A percentile compares a stretch with the other conserved stretches of the same genome.
phyloP scores from a whole-genome alignment of 1,139 yeast species.

The Candida sp. region DNA sequence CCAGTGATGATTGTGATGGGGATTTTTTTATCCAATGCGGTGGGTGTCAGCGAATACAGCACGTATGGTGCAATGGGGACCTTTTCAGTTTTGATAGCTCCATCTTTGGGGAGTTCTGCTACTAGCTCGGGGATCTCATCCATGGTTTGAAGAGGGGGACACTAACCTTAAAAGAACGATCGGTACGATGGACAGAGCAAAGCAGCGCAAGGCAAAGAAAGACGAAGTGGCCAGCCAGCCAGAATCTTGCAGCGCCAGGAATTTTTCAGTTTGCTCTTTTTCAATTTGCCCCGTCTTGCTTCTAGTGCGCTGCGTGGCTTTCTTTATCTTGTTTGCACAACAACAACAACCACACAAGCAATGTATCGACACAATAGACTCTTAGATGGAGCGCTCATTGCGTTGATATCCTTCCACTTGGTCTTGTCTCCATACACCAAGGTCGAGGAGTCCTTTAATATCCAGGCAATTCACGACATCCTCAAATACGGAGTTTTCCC shows the following conservation, averaged over 20 bases:
- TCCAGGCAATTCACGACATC: conserved; percentile 90
- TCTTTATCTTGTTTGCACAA: background rate
- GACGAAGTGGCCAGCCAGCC: background rate
- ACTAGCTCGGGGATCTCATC: conserved; percentile 62
- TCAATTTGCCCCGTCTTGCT: no score
- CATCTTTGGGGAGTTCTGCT: conserved; percentile 26
- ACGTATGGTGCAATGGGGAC: conserved; percentile 5
- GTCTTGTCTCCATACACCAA: conserved; percentile 79
- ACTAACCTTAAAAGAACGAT: background rate
- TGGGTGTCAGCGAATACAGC: conserved; percentile 14
- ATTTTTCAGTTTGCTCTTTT: background rate
- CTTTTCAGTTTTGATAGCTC: conserved; percentile 9
- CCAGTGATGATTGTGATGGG: conserved; percentile 97
- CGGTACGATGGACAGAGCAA: background rate
- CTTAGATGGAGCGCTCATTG: conserved; percentile 26
- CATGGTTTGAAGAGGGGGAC: conserved; percentile 13
- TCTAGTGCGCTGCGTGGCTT: no score
- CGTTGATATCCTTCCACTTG: conserved; percentile 49
- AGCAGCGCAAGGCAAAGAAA: background rate
- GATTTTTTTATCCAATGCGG: conserved; percentile 46
- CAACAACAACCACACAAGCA: background rate
- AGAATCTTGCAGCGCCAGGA: background rate
- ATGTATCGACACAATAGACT: conserved; percentile 24
- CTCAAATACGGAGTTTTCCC: conserved; percentile 60
- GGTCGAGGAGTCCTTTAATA: conserved; percentile 93